Base-by-base conservation (phyloP, 2,329 filamentous ascomycete genomes). In the Ascosphaera aggregata region DNA sequence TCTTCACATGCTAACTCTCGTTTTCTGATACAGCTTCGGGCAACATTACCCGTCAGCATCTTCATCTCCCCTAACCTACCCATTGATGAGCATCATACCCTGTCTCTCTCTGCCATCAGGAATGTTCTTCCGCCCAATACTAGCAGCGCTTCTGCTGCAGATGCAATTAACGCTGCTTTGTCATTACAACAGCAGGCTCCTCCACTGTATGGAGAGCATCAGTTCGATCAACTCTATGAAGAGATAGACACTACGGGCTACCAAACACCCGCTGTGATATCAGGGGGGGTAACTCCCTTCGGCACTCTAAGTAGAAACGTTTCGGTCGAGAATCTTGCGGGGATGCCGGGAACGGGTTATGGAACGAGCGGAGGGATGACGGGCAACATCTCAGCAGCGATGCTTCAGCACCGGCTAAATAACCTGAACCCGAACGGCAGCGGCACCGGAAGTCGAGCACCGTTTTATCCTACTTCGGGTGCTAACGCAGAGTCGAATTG, bases 41-140 rank as follows among this genome's bases (percentile, higher is more conserved):
- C 86, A 36, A 89, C 84, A 34, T 71, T 95, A 22, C 85, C 89
- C 1, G 71, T 95, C 13, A 82, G 82, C 40, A 76, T 98, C 31
- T 94, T 93, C 59, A 94, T 95, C 47, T 98, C 89, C 3, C 86
- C 89, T 0, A 89, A 89, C 51, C 73, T 93, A 49, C 78, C 82
- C 0, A 71, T 94, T 30, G 81, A 89, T 49, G 82, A 92, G 39
- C 71, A 86, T 43, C 89, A 92, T 48, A 76, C 80, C 48, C 67
- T 95, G 2, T n/a, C n/a, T n/a, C n/a, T n/a, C n/a, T n/a, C n/a
- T n/a, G n/a, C n/a, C n/a, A n/a, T n/a, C n/a, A n/a, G n/a, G n/a
- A n/a, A n/a, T n/a, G n/a, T n/a, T n/a, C n/a, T n/a, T n/a, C n/a
- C n/a, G n/a, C 63, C 80, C 39, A 65, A 68, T 39, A 68, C 73